Conservation (phyloP, 768 basidiomycete species). For the Agaricus blazei region DNA sequence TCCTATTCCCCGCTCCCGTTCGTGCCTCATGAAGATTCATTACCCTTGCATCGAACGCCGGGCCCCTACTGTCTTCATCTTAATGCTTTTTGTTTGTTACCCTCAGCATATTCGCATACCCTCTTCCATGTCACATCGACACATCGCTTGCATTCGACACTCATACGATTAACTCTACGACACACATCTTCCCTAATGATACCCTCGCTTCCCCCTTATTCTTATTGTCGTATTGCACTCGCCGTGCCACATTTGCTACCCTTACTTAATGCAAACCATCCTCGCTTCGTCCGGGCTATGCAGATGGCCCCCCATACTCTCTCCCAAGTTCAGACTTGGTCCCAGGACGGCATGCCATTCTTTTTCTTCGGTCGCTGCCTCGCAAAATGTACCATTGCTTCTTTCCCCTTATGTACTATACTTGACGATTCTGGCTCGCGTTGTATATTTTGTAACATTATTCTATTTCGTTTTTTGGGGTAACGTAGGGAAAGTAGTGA, state of each 20-base stretch:
- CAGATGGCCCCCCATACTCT: not conserved
- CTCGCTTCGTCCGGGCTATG: not conserved
- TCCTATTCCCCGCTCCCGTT: constrained; percentile 51
- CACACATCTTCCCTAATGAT: constrained; percentile 10
- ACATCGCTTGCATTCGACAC: constrained; percentile 3
- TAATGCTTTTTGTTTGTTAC: constrained; percentile 1
- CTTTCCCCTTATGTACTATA: constrained; percentile 1
- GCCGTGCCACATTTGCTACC: not conserved
- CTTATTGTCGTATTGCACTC: constrained; percentile 10
- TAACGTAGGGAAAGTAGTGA: constrained; percentile 5
- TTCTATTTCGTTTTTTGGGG: not conserved
- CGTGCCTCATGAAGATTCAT: not conserved
- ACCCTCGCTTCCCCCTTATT: constrained; percentile 11
- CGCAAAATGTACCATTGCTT: constrained; percentile 10
- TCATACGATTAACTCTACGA: constrained; percentile 3
- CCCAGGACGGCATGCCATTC: not conserved
- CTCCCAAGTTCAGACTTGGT: not conserved
- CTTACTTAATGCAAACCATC: not conserved
- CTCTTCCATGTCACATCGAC: constrained; percentile 1
- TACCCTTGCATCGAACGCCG: not conserved
- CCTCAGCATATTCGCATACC: constrained; percentile 5
- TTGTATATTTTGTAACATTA: constrained; percentile 11
- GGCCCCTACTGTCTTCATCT: not conserved
- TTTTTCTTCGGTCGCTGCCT: not conserved
- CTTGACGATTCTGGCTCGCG: not conserved